Evolutionary conservation across 23 red algal genomes (phyloP).

Genomic region (Pyropia haitanensis): DNA sequence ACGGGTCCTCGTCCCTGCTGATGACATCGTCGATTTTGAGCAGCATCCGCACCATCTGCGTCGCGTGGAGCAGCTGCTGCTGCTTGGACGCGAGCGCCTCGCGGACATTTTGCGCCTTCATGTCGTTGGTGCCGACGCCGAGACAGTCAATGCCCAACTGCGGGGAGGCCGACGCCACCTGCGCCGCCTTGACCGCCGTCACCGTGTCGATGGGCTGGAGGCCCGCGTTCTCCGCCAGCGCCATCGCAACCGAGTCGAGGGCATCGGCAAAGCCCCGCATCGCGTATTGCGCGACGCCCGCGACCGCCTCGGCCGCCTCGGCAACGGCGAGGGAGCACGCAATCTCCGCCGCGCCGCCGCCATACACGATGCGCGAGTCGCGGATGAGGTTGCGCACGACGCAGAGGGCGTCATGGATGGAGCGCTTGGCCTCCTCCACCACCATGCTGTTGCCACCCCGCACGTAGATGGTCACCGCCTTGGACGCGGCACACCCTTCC

Average conservation of each 20-base stretch:
- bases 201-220: conserved; percentile 82
- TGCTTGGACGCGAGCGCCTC: conserved; percentile 84
- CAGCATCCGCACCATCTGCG: conserved; percentile 96
- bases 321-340: conserved; percentile 63
- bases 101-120: conserved; percentile 94
- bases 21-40: conserved; percentile 99
- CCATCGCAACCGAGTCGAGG: conserved; percentile 80
- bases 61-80: conserved; percentile 87
- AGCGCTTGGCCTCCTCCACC: conserved; percentile 96
- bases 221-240: conserved; percentile 93
- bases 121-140: conserved; percentile 71
- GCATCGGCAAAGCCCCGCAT: conserved; percentile 89
- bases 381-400: conserved; percentile 92
- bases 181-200: conserved; percentile 60
- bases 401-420: conserved; percentile 95
- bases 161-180: conserved; percentile 58
- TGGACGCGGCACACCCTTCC: conserved; percentile 81
- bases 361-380: conserved; percentile 93
- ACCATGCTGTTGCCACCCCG: conserved; percentile 99
- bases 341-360: conserved; percentile 90
- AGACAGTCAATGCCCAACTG: conserved; percentile 92
- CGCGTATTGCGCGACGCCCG: conserved; percentile 88
- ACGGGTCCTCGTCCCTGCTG: no score
- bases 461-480: conserved; percentile 91
- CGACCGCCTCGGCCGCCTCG: conserved; percentile 74